phyloP scores from a whole-genome alignment of 306 rosid species.

The Sesbania bispinosa region DNA sequence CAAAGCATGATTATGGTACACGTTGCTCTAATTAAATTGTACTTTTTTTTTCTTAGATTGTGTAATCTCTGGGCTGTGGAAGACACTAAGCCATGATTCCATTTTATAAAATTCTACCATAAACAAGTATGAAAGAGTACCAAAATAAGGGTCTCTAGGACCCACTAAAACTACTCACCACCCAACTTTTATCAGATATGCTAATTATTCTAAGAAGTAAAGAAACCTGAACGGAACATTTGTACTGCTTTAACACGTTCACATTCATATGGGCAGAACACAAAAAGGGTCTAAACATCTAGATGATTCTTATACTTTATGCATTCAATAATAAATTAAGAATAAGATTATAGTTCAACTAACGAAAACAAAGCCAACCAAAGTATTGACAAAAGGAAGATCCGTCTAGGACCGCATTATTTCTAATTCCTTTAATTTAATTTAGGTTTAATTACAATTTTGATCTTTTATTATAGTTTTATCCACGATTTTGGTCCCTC shows the following conservation, averaged over 20 bases:
- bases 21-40: slow-evolving; percentile 18
- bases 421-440: not conserved
- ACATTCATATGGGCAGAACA: slow-evolving; percentile 12
- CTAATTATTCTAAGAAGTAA: not conserved
- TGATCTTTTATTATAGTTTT: no score
- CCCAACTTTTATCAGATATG: not conserved
- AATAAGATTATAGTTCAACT: slow-evolving; percentile 21
- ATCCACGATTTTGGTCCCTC: no score
- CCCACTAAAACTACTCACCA: slow-evolving; percentile 23
- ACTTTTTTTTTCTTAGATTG: slow-evolving; percentile 1
- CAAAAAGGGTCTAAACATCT: slow-evolving; percentile 18
- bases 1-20: slow-evolving; percentile 43
- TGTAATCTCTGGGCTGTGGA: no score
- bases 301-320: slow-evolving; percentile 6
- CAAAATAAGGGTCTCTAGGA: not conserved
- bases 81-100: no score
- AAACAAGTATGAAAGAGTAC: slow-evolving; percentile 14
- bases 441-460: no score
- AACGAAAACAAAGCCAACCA: slow-evolving; percentile 9
- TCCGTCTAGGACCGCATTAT: not conserved
- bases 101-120: no score
- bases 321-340: not conserved
- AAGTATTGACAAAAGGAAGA: slow-evolving; percentile 25
- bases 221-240: not conserved
- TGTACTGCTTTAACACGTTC: slow-evolving; percentile 24